Percentiles rank a stretch among this genome's conserved stretches.
phyloP scores from a whole-genome alignment of 306 rosid species.

The Casuarina cunninghamiana region DNA sequence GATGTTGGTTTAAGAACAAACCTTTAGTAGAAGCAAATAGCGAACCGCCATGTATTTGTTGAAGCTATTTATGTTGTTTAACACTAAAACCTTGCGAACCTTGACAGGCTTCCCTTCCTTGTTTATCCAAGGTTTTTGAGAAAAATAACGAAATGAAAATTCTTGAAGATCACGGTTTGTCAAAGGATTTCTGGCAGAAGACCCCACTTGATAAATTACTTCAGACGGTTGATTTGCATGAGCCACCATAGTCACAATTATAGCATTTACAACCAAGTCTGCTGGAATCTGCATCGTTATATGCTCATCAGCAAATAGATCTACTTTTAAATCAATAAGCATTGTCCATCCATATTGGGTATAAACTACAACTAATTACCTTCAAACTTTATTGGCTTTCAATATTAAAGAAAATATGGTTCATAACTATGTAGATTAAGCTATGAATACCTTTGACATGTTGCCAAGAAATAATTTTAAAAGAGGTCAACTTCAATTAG shows the following conservation, averaged over 20 bases:
- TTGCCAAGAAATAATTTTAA: too few relatives aligned
- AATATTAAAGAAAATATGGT: too few relatives aligned
- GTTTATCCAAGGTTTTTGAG: slow-evolving; percentile 63
- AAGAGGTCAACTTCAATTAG: too few relatives aligned
- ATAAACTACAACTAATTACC: too few relatives aligned
- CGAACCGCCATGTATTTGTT: slow-evolving; percentile 67
- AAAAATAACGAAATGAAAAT: slow-evolving; percentile 47
- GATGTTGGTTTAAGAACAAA: slow-evolving; percentile 1
- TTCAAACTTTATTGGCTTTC: too few relatives aligned
- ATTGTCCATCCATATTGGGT: too few relatives aligned
- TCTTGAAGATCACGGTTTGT: slow-evolving; percentile 41
- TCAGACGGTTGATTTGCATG: slow-evolving; percentile 45
- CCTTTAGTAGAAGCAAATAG: slow-evolving; percentile 65
- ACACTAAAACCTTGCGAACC: slow-evolving; percentile 43
- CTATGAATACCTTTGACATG: too few relatives aligned
- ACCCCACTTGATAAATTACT: slow-evolving; percentile 68
- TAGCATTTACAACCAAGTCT: slow-evolving; percentile 81
- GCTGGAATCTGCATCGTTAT: slow-evolving; percentile 62
- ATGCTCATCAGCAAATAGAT: too few relatives aligned
- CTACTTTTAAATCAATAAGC: too few relatives aligned
- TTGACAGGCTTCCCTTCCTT: slow-evolving; percentile 63
- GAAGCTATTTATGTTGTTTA: slow-evolving; percentile 63
- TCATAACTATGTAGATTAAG: too few relatives aligned
- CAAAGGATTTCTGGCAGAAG: slow-evolving; percentile 53
- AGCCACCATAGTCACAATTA: slow-evolving; percentile 55